Evolutionary conservation across 257 asterid species (phyloP).

Genomic region (Jasminum sambac): DNA sequence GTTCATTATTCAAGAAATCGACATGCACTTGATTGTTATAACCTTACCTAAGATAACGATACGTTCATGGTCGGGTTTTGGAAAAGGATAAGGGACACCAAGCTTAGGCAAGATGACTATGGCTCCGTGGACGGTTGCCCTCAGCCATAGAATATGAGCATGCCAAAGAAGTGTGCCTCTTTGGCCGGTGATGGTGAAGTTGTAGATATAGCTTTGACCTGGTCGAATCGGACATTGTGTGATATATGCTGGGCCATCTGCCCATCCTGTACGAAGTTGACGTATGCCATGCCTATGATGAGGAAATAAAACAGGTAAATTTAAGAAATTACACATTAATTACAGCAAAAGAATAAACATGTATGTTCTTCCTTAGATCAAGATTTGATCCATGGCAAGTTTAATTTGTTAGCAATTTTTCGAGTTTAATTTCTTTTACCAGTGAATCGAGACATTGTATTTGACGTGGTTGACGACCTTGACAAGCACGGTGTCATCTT

Average conservation of each 20-base stretch:
- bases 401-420: too few species aligned
- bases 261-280: slow-evolving; percentile 89
- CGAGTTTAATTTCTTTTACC: too few species aligned
- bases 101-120: slow-evolving; percentile 77
- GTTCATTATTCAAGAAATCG: too few species aligned
- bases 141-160: slow-evolving; percentile 83
- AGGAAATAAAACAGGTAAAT: not conserved
- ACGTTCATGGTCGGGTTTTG: slow-evolving; percentile 77
- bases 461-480: slow-evolving; percentile 62
- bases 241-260: slow-evolving; percentile 94
- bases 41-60: slow-evolving; percentile 72
- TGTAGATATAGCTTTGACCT: slow-evolving; percentile 69
- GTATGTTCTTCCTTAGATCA: too few species aligned
- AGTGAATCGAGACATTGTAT: slow-evolving; percentile 65
- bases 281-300: slow-evolving; percentile 74
- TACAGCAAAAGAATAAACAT: too few species aligned
- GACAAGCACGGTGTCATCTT: slow-evolving; percentile 58
- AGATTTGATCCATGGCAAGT: not conserved
- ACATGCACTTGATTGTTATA: too few species aligned
- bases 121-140: slow-evolving; percentile 86
- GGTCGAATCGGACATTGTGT: slow-evolving; percentile 92
- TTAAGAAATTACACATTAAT: too few species aligned
- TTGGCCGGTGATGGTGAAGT: slow-evolving; percentile 85
- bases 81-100: slow-evolving; percentile 85
- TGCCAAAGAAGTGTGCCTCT: slow-evolving; percentile 92